phyloP scores from a whole-genome alignment of 768 basidiomycete genomes.

The Kwoniella botswanensis region DNA sequence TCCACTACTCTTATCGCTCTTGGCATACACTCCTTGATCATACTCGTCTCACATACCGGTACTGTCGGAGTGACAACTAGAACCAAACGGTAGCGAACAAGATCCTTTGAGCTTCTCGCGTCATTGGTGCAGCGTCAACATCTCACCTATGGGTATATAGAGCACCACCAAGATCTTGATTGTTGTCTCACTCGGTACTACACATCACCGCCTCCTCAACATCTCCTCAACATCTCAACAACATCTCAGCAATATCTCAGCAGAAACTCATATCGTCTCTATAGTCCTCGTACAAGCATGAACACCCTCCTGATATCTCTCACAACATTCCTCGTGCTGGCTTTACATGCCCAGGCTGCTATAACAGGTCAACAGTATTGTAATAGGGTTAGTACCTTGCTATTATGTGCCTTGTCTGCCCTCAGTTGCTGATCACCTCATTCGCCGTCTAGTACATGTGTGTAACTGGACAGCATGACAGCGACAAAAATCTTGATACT shows the following conservation, averaged over 20 bases:
- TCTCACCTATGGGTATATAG: not conserved
- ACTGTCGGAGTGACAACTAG: not conserved
- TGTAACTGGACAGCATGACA: constrained; percentile 33
- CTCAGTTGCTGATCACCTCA: constrained; percentile 1
- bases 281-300: not conserved
- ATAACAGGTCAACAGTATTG: constrained; percentile 36
- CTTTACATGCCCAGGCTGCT: constrained; percentile 4
- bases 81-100: not conserved
- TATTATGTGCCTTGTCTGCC: too few relatives aligned
- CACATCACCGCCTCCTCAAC: not conserved
- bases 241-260: not conserved
- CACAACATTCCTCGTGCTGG: not conserved
- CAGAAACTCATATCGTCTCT: too few relatives aligned
- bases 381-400: constrained; percentile 23
- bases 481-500: constrained; percentile 28
- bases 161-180: not conserved
- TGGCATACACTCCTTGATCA: too few relatives aligned
- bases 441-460: constrained; percentile 30
- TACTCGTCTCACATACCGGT: too few relatives aligned
- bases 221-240: not conserved
- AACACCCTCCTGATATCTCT: not conserved
- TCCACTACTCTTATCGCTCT: too few relatives aligned
- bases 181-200: too few relatives aligned
- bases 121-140: not conserved
- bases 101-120: not conserved